phyloP scores from a whole-genome alignment of 768 basidiomycete species.

The Tricholoma terreum region DNA sequence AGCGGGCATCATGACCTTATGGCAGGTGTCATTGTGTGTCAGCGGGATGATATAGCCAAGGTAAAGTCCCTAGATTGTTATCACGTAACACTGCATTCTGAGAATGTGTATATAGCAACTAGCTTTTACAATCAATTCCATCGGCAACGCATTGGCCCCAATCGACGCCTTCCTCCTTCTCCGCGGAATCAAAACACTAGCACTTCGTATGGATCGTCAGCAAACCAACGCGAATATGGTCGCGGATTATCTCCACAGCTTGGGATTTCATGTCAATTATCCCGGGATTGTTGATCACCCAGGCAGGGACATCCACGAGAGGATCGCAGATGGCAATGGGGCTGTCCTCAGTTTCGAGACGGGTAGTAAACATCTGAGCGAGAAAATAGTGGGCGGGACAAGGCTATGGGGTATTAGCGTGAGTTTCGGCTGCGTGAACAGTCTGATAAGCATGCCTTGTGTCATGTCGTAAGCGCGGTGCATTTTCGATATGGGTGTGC shows the following conservation, averaged over 20 bases:
- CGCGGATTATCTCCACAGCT: slow-evolving; percentile 76
- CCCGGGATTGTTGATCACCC: slow-evolving; percentile 86
- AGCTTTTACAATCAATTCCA: slow-evolving; percentile 87
- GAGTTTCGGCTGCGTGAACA: slow-evolving; percentile 97
- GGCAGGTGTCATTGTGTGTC: slow-evolving; percentile 94
- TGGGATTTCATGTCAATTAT: slow-evolving; percentile 91
- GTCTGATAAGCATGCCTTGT: slow-evolving; percentile 98
- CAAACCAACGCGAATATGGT: slow-evolving; percentile 80
- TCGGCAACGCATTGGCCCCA: slow-evolving; percentile 92
- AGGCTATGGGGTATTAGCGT: slow-evolving; percentile 97
- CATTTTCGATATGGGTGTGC: slow-evolving; percentile 5
- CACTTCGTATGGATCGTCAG: slow-evolving; percentile 94
- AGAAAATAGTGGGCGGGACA: slow-evolving; percentile 89
- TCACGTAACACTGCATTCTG: slow-evolving; percentile 5
- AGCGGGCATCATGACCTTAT: slow-evolving; percentile 99
- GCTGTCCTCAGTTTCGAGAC: slow-evolving; percentile 96
- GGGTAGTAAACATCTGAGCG: slow-evolving; percentile 84
- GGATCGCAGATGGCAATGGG: slow-evolving; percentile 88
- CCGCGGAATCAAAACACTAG: slow-evolving; percentile 93
- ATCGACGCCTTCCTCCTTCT: slow-evolving; percentile 97
- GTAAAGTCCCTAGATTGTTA: slow-evolving; percentile 31
- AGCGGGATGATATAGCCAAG: slow-evolving; percentile 87
- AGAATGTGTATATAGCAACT: slow-evolving; percentile 55
- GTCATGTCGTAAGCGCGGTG: slow-evolving; percentile 89
- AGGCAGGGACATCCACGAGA: slow-evolving; percentile 82